Conservation (phyloP, 768 basidiomycete genomes). For the Cystobasidium tubakii region DNA sequence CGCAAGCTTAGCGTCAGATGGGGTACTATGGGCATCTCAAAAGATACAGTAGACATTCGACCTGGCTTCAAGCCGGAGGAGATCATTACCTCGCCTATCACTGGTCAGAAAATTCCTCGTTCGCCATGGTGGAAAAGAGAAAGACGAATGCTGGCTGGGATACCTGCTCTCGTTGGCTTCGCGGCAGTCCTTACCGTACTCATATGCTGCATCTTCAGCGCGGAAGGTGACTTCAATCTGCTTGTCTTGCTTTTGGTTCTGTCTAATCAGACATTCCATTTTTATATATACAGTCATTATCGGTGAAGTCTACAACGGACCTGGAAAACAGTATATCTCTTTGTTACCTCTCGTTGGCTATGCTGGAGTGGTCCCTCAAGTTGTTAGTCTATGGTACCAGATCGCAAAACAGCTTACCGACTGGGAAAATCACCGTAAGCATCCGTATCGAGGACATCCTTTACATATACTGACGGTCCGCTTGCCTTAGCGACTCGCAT, state of each 20-base stretch:
- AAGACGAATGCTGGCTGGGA: slow-evolving; percentile 51
- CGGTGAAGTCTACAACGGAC: slow-evolving; percentile 77
- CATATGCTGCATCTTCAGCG: slow-evolving; percentile 62
- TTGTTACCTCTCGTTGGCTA: slow-evolving; percentile 80
- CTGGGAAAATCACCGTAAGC: slow-evolving; percentile 88
- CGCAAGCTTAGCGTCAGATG: slow-evolving; percentile 74
- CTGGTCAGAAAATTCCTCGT: slow-evolving; percentile 41
- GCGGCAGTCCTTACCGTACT: slow-evolving; percentile 64
- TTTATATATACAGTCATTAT: slow-evolving; percentile 62
- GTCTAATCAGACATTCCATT: no score
- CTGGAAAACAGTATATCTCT: slow-evolving; percentile 66
- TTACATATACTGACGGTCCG: background rate
- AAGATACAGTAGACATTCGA: slow-evolving; percentile 18
- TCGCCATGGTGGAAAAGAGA: slow-evolving; percentile 71
- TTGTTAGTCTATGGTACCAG: slow-evolving; percentile 41
- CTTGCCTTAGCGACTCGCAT: slow-evolving; percentile 44
- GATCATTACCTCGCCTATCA: slow-evolving; percentile 13
- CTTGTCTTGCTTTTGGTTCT: no score
- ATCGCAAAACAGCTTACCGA: slow-evolving; percentile 65
- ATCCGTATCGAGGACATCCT: background rate
- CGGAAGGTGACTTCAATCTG: slow-evolving; percentile 37
- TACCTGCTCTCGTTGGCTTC: slow-evolving; percentile 59
- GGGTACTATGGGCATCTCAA: slow-evolving; percentile 67
- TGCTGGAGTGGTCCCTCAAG: slow-evolving; percentile 66
- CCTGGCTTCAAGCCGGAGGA: slow-evolving; percentile 10